phyloP scores from a whole-genome alignment of 2,329 filamentous ascomycete species.

The Diaporthe sp. region DNA sequence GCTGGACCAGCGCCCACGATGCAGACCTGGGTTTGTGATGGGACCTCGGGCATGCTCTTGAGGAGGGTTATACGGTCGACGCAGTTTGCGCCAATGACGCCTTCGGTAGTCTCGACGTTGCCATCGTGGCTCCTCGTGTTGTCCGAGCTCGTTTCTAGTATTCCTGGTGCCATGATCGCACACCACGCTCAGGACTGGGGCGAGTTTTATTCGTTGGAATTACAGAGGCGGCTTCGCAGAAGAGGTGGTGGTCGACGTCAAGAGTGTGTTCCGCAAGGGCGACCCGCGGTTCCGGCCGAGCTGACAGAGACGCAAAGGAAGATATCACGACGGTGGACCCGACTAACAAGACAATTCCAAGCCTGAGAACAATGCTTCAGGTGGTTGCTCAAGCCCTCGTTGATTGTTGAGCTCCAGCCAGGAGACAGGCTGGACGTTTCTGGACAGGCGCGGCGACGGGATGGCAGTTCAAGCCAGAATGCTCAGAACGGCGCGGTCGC shows the following conservation, averaged over 20 bases:
- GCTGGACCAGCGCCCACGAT: slow-evolving; percentile 65
- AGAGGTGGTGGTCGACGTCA: background rate
- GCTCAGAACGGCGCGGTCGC: background rate
- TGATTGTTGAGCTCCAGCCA: too few relatives aligned
- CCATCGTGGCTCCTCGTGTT: slow-evolving; percentile 41
- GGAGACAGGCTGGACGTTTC: background rate
- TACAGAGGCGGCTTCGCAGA: slow-evolving; percentile 17
- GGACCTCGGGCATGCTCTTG: slow-evolving; percentile 63
- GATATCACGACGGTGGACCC: background rate
- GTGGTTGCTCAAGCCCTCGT: background rate
- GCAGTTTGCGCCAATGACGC: slow-evolving; percentile 47
- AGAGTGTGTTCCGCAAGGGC: background rate
- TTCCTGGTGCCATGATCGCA: slow-evolving; percentile 40
- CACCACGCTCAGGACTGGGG: slow-evolving; percentile 1
- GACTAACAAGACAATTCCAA: background rate
- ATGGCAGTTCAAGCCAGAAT: slow-evolving; percentile 11
- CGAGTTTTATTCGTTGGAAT: background rate
- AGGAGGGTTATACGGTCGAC: slow-evolving; percentile 64
- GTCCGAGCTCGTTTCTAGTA: slow-evolving; percentile 38
- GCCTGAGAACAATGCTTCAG: background rate
- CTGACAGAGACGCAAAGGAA: background rate
- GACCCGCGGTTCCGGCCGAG: background rate
- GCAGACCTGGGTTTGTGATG: slow-evolving; percentile 62
- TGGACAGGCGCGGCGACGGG: background rate
- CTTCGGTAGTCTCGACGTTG: slow-evolving; percentile 40